Conservation (phyloP, 2,329 filamentous ascomycete genomes). For the Alternaria novae-zelandiae region DNA sequence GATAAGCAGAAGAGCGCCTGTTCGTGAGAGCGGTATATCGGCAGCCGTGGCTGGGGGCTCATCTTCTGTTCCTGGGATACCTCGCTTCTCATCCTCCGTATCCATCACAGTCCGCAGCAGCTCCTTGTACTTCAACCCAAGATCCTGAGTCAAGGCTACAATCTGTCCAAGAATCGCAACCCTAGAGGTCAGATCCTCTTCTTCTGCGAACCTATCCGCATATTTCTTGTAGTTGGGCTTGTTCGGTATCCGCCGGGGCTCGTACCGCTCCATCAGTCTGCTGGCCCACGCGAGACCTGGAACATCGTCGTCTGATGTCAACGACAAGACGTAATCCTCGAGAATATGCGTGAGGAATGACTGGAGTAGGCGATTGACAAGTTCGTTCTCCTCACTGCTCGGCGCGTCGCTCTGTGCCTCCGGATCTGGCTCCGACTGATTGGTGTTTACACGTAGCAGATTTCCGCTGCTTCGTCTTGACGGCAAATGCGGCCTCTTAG, state of each 20-base stretch:
- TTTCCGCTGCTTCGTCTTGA: constrained; percentile 62
- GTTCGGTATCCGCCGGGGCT: constrained; percentile 63
- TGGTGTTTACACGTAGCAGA: constrained; percentile 47
- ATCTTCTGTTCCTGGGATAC: constrained; percentile 58
- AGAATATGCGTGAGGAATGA: constrained; percentile 80
- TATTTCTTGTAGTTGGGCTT: constrained; percentile 68
- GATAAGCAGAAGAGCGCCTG: constrained; percentile 62
- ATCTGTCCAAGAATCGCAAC: constrained; percentile 75
- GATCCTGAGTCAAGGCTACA: constrained; percentile 68
- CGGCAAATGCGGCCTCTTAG: constrained; percentile 70
- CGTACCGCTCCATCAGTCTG: constrained; percentile 71
- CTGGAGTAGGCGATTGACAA: constrained; percentile 71
- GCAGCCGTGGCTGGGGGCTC: constrained; percentile 59
- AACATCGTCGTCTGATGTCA: constrained; percentile 53
- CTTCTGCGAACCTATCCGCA: constrained; percentile 68
- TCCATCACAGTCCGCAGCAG: constrained; percentile 55
- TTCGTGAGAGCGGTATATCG: constrained; percentile 63
- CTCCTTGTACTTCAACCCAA: constrained; percentile 57
- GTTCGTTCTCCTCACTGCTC: constrained; percentile 61
- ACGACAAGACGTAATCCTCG: constrained; percentile 72
- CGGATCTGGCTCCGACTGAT: constrained; percentile 57
- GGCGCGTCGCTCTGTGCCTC: constrained; percentile 58
- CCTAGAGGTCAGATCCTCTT: constrained; percentile 65
- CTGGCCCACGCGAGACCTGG: constrained; percentile 59
- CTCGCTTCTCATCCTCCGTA: constrained; percentile 48